Conservation (phyloP, 345 rosid species). For the Pseudoturritis turrita region DNA sequence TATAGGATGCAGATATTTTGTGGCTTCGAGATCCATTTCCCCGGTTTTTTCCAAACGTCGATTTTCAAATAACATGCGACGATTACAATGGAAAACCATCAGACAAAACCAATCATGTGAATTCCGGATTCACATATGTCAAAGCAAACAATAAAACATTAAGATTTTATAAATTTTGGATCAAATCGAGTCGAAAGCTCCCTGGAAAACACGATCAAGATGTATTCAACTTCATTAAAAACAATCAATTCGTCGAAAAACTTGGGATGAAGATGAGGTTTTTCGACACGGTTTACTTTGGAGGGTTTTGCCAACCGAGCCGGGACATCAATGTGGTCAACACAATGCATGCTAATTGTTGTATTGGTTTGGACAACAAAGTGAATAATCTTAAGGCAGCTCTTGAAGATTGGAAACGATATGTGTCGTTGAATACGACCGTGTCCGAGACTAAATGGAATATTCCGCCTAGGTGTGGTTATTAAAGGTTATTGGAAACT, state of each 20-base stretch:
- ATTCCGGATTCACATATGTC: conserved; percentile 68
- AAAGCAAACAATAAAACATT: conserved; percentile 48
- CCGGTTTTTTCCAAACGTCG: conserved; percentile 43
- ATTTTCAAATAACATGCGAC: conserved; percentile 86
- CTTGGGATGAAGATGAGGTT: conserved; percentile 51
- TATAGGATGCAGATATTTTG: conserved; percentile 72
- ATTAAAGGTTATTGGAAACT: not conserved
- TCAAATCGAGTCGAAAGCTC: conserved; percentile 31
- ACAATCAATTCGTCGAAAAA: conserved; percentile 24
- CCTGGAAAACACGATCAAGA: conserved; percentile 75
- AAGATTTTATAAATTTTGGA: conserved; percentile 62
- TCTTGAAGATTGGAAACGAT: conserved; percentile 65
- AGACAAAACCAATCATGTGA: conserved; percentile 39
- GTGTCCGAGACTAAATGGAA: conserved; percentile 31
- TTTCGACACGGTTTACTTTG: conserved; percentile 59
- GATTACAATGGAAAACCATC: conserved; percentile 38
- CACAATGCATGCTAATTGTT: conserved; percentile 92
- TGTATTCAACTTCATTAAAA: conserved; percentile 64
- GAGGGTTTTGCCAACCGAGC: conserved; percentile 67
- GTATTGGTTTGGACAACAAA: conserved; percentile 57
- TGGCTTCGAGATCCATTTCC: conserved; percentile 81
- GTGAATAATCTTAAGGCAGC: conserved; percentile 45
- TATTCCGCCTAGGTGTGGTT: conserved; percentile 34
- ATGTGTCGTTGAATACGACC: conserved; percentile 21
- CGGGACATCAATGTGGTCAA: conserved; percentile 52